Evolutionary conservation across 768 basidiomycete genomes (phyloP), one percentile per base, ranked within the genome.

Genomic region (Tricholoma sp.): DNA sequence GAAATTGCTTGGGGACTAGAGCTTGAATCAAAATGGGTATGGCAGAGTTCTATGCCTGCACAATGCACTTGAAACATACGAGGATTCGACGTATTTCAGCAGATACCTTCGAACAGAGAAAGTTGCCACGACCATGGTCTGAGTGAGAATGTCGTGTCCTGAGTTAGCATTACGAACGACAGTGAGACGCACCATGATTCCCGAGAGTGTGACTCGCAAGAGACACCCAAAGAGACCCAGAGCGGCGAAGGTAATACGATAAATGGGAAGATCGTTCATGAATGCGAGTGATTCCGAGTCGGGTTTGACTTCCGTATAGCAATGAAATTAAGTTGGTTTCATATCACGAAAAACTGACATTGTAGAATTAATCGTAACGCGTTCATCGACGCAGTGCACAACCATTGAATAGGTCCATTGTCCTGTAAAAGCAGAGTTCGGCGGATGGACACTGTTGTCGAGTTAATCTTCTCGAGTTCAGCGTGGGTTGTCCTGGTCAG

Each of bases 391-490:
- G 32, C 29, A 13, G 12, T 10, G 20, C 48, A 32, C 12, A 56
- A 18, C 59, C 57, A 60, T 18, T 54, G 57, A 12, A 55, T 11
- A 24, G 49, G 29, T 18, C 31, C 36, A 28, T 41, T 33, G 28
- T 57, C 28, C 10, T 29, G 24, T 20, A 54, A 62, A 49, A 53
- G 58, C 42, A 80, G 58, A 6, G 65, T 65, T 48, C 69, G 65
- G 34, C 68, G 68, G 18, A 79, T 60, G 6, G 68, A 62, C 13
- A 57, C 60, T 3, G 76, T 72, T 18, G 83, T 78, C 11, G 36
- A 50, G 17, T 65, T 71, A 49, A 85, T 76, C 55, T 72, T 74
- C 53, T 74, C 69, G 36, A 85, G 66, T 59, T 81, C 80, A 13
- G 60, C 55, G 18, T 71, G 74, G 2, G 80, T 72, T 9, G 70